Percentiles rank a stretch among this genome's conserved stretches.
phyloP scores from a whole-genome alignment of 164 flowering plant species.

The Liriodendron chinense region DNA sequence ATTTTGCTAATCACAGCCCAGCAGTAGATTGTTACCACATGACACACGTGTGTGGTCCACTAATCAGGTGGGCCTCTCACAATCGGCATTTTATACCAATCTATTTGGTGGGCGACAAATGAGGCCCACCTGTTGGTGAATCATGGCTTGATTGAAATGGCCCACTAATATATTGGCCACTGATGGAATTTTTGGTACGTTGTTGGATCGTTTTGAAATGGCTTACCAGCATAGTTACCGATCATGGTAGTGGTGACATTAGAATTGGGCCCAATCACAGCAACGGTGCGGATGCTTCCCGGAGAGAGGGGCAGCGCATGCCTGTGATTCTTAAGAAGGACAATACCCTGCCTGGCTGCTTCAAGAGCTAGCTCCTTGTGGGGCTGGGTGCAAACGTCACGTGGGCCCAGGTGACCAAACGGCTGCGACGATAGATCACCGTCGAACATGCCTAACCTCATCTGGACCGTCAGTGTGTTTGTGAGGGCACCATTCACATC shows the following conservation, averaged over 20 bases:
- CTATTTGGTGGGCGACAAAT: too few relatives aligned
- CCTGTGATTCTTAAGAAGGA: conserved; percentile 66
- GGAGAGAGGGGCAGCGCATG: conserved; percentile 56
- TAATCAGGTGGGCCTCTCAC: too few relatives aligned
- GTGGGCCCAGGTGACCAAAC: conserved; percentile 58
- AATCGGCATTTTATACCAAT: too few relatives aligned
- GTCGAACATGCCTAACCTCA: conserved; percentile 95
- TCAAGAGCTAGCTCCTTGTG: conserved; percentile 75
- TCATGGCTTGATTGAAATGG: background rate
- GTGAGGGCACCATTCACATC: conserved; percentile 55
- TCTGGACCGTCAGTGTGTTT: conserved; percentile 72
- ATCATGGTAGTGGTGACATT: conserved; percentile 81
- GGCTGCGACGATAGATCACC: conserved; percentile 61
- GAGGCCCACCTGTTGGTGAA: too few relatives aligned
- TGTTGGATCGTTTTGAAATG: background rate
- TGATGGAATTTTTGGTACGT: background rate
- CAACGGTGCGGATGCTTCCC: conserved; percentile 48
- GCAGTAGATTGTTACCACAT: too few relatives aligned
- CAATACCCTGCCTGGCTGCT: conserved; percentile 93
- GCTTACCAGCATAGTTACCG: conserved; percentile 70
- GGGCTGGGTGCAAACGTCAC: conserved; percentile 59
- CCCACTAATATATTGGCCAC: background rate
- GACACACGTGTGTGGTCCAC: too few relatives aligned
- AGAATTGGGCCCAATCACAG: conserved; percentile 84
- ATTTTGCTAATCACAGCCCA: too few relatives aligned